Percentiles rank a stretch among this genome's conserved stretches.
phyloP scores from a whole-genome alignment of 495 filamentous ascomycete genomes.

The Annulohypoxylon moriforme region DNA sequence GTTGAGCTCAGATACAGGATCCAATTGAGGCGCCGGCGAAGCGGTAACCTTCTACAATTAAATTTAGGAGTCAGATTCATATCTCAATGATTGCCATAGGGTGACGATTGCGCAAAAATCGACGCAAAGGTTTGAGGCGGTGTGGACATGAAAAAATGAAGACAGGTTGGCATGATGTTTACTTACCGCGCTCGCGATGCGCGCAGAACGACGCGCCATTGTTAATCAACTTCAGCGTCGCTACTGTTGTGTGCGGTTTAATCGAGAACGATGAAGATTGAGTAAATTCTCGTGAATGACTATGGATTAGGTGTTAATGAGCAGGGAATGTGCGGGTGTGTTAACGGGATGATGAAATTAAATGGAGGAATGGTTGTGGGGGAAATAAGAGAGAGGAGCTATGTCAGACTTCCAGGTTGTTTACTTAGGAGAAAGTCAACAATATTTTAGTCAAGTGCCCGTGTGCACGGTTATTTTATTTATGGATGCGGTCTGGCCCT shows the following conservation, averaged over 20 bases:
- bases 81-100: neutral
- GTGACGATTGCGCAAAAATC: constrained; percentile 4
- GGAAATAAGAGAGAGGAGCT: constrained; percentile 25
- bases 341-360: constrained; percentile 35
- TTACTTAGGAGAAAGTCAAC: constrained; percentile 10
- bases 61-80: neutral
- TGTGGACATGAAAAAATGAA: constrained; percentile 10
- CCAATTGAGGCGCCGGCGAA: constrained; percentile 51
- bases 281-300: neutral
- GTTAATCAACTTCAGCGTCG: constrained; percentile 10
- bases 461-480: constrained; percentile 3
- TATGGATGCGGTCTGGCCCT: neutral
- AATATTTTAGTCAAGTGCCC: neutral
- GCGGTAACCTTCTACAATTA: constrained; percentile 30
- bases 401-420: constrained; percentile 40
- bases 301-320: constrained; percentile 16
- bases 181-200: constrained; percentile 59
- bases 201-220: constrained; percentile 59
- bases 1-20: constrained; percentile 55
- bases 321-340: constrained; percentile 30
- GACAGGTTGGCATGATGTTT: constrained; percentile 24
- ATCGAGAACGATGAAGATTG: neutral
- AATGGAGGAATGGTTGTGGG: constrained; percentile 28
- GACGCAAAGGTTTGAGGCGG: constrained; percentile 22
- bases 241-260: constrained; percentile 1